Evolutionary conservation across 352 stramenopile species (phyloP).

Genomic region (Phytophthora hibernalis): DNA sequence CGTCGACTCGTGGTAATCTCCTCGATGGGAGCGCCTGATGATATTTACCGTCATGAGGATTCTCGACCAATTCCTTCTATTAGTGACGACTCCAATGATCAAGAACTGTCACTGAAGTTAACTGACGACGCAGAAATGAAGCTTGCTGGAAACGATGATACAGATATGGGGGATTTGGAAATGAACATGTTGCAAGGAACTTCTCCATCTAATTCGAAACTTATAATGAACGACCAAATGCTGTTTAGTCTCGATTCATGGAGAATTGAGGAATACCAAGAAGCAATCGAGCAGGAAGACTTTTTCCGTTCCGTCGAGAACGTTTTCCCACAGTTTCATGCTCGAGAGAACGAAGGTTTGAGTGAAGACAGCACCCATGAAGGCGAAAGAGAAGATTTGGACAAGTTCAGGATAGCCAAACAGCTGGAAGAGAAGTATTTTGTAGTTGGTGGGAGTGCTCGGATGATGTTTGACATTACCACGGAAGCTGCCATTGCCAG

Average conservation of each 20-base stretch:
- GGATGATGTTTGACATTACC: conserved; percentile 6
- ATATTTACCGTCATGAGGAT: no score
- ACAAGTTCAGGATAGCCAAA: neutral
- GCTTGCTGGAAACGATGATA: neutral
- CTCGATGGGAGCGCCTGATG: no score
- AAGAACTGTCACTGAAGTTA: neutral
- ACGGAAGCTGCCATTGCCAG: neutral
- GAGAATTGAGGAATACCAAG: conserved; percentile 3
- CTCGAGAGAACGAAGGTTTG: neutral
- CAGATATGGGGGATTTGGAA: no score
- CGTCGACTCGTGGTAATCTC: neutral
- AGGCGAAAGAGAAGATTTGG: neutral
- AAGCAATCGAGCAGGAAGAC: neutral
- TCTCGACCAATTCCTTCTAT: no score
- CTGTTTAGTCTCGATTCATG: conserved; percentile 3
- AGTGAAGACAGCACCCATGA: neutral
- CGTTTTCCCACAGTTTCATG: neutral
- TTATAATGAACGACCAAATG: neutral
- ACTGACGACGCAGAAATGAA: neutral
- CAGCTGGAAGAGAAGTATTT: conserved; percentile 15
- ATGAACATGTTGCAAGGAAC: no score
- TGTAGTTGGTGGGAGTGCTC: conserved; percentile 7
- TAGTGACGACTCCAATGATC: neutral
- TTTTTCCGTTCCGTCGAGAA: conserved; percentile 1
- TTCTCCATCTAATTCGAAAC: no score